Evolutionary conservation across 768 basidiomycete species (phyloP), one percentile per base, ranked within the genome.

Genomic region (Inosperma sp.): DNA sequence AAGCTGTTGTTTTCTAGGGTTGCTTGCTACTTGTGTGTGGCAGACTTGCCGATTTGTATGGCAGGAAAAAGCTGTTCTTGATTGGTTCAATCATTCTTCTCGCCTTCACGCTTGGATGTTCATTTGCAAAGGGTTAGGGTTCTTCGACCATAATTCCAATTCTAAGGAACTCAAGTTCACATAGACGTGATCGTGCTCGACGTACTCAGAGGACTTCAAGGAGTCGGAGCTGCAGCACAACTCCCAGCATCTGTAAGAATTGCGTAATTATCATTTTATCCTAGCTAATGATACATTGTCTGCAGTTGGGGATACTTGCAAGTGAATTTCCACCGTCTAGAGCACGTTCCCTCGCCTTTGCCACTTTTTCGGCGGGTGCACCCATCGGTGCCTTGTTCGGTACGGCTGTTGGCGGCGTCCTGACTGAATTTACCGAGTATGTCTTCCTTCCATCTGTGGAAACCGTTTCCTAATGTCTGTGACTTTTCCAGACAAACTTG

Each of bases 291-390:
- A n/a, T n/a, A n/a, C n/a, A n/a, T n/a, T n/a, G n/a, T n/a, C n/a
- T n/a, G 2, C 53, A 88, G 81, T 64, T 93, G 2, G 92, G 93
- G 0, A 93, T 90, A 50, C 75, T 95, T 27, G 92, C 93, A 0
- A 76, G 84, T 39, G 71, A 82, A 0, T 94, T 94, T 63, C 84
- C 86, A 3, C 83, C 84, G 1, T 69, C 68, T 1, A 70, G 71
- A 9, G 75, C 82, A 0, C 79, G 93, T 9, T 81, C 87, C 2
- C 65, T 81, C 0, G 92, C 90, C 0, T 94, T 94, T 55, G 80
- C 93, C 0, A 82, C 84, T 0, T 94, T 93, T 56, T 76, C 86
- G 1, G 88, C 89, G 0, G 93, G 93, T 23, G 88, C 86, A 1
- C 91, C 93, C 0, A 60, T 93, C 4, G 93, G 93, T 0, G 86